Percentiles rank a stretch among this genome's conserved stretches.
Conservation (phyloP, 2,329 filamentous ascomycete species). For the Epichloe bromicola region DNA sequence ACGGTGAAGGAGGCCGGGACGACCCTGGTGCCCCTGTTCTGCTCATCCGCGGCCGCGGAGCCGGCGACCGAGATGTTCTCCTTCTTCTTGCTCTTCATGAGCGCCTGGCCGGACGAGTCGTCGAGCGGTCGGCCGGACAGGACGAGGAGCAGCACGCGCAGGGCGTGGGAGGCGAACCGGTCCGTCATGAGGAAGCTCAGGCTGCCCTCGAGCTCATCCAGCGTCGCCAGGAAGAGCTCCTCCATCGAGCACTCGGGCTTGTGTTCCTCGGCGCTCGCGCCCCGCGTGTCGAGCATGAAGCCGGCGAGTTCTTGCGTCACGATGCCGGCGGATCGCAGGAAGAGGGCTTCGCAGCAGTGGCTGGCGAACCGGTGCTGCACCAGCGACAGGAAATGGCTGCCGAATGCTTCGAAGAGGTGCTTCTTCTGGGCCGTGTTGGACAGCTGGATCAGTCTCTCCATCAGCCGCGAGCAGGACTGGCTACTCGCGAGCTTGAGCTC, state of each 20-base stretch:
- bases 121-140: slow-evolving; percentile 73
- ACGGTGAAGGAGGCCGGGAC: slow-evolving; percentile 70
- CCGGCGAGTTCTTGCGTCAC: slow-evolving; percentile 60
- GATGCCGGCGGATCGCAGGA: slow-evolving; percentile 66
- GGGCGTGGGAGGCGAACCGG: slow-evolving; percentile 75
- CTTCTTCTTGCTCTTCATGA: slow-evolving; percentile 89
- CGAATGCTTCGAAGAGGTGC: slow-evolving; percentile 72
- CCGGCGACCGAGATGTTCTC: slow-evolving; percentile 60
- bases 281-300: slow-evolving; percentile 29
- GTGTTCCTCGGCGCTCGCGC: slow-evolving; percentile 28
- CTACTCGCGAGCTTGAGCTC: slow-evolving; percentile 93
- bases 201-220: slow-evolving; percentile 80
- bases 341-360: slow-evolving; percentile 92
- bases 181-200: slow-evolving; percentile 78
- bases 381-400: slow-evolving; percentile 73
- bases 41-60: slow-evolving; percentile 35
- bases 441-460: slow-evolving; percentile 81
- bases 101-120: slow-evolving; percentile 50
- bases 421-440: slow-evolving; percentile 74
- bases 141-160: slow-evolving; percentile 75
- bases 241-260: slow-evolving; percentile 58
- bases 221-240: slow-evolving; percentile 65
- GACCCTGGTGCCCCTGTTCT: slow-evolving; percentile 29
- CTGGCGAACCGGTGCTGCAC: slow-evolving; percentile 94
- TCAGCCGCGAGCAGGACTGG: slow-evolving; percentile 83